These are phyloP conservation scores for Tetracentron sinense DNA, from an alignment of 164 flowering plant species.

Conservation along the genomic window DNA sequence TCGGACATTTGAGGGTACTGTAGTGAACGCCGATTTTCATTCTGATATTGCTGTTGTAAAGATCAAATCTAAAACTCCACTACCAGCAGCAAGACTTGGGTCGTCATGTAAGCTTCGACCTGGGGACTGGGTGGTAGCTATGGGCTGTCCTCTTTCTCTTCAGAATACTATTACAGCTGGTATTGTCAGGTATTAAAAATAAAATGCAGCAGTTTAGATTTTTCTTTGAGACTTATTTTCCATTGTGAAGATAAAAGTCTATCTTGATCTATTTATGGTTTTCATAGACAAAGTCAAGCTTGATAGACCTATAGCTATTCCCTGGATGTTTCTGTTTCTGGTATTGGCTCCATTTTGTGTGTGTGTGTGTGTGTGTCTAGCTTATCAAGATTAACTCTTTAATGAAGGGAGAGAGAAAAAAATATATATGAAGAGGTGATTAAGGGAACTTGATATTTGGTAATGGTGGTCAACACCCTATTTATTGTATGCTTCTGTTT, in stretches of 20 bases:
- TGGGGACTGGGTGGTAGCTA: slow-evolving; percentile 91
- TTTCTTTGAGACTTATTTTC: not conserved
- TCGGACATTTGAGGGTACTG: slow-evolving; percentile 77
- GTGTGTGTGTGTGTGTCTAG: no score
- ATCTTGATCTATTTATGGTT: not conserved
- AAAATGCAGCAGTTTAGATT: not conserved
- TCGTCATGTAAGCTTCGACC: slow-evolving; percentile 80
- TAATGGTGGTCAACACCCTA: no score
- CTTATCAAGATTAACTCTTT: no score
- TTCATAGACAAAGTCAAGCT: not conserved
- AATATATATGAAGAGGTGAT: no score
- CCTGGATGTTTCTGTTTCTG: not conserved
- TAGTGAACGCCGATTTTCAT: slow-evolving; percentile 80
- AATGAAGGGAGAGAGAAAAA: no score
- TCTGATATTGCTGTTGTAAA: slow-evolving; percentile 92
- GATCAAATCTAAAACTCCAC: slow-evolving; percentile 75
- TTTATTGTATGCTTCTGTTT: no score
- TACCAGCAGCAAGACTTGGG: slow-evolving; percentile 84
- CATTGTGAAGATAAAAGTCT: not conserved
- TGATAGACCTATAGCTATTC: not conserved
- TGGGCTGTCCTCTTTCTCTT: slow-evolving; percentile 93
- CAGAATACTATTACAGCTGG: slow-evolving; percentile 98
- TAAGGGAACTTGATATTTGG: no score
- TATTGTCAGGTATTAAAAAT: slow-evolving; percentile 60
- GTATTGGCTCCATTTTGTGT: not conserved